These are phyloP conservation scores for Candida easanensis DNA, from an alignment of 805 yeast species.

Conservation along the genomic window DNA sequence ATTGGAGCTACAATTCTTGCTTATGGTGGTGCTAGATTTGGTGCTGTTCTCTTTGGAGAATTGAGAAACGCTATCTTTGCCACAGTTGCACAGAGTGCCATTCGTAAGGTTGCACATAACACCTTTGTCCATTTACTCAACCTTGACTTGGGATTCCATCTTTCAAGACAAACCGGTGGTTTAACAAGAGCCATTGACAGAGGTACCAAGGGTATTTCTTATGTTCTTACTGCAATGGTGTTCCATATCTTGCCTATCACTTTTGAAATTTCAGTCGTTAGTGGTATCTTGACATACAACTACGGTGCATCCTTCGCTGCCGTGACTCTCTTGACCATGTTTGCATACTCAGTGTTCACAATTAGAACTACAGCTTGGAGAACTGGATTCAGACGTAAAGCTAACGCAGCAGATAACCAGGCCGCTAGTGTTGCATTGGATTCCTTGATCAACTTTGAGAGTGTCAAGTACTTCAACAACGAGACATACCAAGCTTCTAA, in stretches of 20 bases:
- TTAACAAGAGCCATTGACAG: constrained; percentile 94
- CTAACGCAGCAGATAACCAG: constrained; percentile 88
- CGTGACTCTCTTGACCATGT: constrained; percentile 83
- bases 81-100: constrained; percentile 91
- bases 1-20: constrained; percentile 73
- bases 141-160: constrained; percentile 86
- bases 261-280: constrained; percentile 88
- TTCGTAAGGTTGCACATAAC: constrained; percentile 81
- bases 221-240: constrained; percentile 93
- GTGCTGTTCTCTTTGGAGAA: constrained; percentile 93
- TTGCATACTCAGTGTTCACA: constrained; percentile 84
- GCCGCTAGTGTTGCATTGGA: constrained; percentile 96
- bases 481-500: constrained; percentile 76
- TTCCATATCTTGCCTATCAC: constrained; percentile 93
- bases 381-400: constrained; percentile 84
- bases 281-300: constrained; percentile 90
- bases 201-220: constrained; percentile 96
- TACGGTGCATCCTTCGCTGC: constrained; percentile 88
- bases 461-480: constrained; percentile 92
- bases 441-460: constrained; percentile 89
- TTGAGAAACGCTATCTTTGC: constrained; percentile 94
- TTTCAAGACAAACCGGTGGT: constrained; percentile 93
- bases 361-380: constrained; percentile 95
- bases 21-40: constrained; percentile 92
- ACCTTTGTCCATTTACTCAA: constrained; percentile 82